Base-by-base conservation (phyloP, 345 rosid species). In the Linum tenue region DNA sequence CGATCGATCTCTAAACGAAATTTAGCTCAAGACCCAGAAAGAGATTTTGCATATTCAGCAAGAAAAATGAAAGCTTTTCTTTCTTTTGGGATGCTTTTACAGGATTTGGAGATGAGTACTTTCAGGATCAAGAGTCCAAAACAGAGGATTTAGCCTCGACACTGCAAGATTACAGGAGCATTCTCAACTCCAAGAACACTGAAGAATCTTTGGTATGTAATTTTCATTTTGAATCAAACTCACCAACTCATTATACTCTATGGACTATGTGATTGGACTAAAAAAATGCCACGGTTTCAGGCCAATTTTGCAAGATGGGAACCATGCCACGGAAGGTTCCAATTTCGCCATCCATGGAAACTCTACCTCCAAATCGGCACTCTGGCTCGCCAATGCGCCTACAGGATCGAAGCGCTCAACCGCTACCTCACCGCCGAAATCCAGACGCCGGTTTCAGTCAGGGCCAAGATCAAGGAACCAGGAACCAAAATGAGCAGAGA, bases 221-320 rank as follows among this genome's bases (percentile, higher is more conserved):
- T 1, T 22, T 22, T 22, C 31, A 22, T 22, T 22, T 22, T 22
- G 31, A 22, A 22, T 22, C 31, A 22, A 22, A 22, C 31, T 22
- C 31, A 22, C 31, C 0, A 22, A 22, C 1, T 22, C 31, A 22
- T 22, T 1, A 22, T 22, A 22, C 31, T 22, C 31, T 22, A 22
- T 22, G 31, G 31, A 22, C 31, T 22, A 22, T 22, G 31, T 22
- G 31, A 22, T 0, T 22, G 31, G 31, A 22, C 31, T 22, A 22
- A 0, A 22, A 22, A 0, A 22, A 22, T 22, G 31, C 1, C 31
- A 22, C 59, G 11, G 6, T 42, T 36, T 41, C 72, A 86, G 97
- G 94, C 91, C 11, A 85, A 86, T 69, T 88, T 80, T 66, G 96
- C 94, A 0, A 79, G 82, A 71, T 91, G 97, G 97, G 96, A 91